Conservation (phyloP, 306 rosid species). For the Gleditsia sinensis region DNA sequence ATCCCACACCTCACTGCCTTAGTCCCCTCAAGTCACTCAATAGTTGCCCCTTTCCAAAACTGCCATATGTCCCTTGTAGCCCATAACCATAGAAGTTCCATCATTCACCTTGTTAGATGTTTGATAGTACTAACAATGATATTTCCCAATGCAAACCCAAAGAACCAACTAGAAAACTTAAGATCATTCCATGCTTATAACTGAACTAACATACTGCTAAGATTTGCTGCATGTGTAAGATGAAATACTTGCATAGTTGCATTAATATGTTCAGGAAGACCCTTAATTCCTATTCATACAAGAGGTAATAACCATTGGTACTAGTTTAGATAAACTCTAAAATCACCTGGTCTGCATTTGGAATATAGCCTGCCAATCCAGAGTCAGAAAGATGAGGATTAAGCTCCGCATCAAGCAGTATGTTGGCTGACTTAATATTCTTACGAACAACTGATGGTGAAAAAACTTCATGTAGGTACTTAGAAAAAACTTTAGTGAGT, state of each 20-base stretch:
- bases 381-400: slow-evolving; percentile 94
- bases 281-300: background rate
- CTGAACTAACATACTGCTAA: background rate
- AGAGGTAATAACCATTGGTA: too few species aligned
- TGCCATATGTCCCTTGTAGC: too few species aligned
- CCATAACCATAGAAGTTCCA: too few species aligned
- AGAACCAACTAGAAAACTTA: background rate
- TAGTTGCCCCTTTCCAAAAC: too few species aligned
- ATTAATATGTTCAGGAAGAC: background rate
- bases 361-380: slow-evolving; percentile 76
- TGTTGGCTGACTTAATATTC: slow-evolving; percentile 85
- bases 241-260: background rate
- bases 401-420: slow-evolving; percentile 80
- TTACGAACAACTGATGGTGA: slow-evolving; percentile 93
- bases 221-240: background rate
- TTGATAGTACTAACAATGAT: background rate
- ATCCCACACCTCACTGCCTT: too few species aligned
- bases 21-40: too few species aligned
- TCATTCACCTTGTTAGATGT: background rate
- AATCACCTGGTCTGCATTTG: slow-evolving; percentile 72
- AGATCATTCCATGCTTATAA: background rate
- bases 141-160: background rate
- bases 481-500: slow-evolving; percentile 37
- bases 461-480: slow-evolving; percentile 97
- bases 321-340: too few species aligned